A percentile compares a stretch with the other conserved stretches of the same genome.
Evolutionary conservation across 768 basidiomycete species (phyloP).

Genomic region (Leccinum olivaceopallidum): DNA sequence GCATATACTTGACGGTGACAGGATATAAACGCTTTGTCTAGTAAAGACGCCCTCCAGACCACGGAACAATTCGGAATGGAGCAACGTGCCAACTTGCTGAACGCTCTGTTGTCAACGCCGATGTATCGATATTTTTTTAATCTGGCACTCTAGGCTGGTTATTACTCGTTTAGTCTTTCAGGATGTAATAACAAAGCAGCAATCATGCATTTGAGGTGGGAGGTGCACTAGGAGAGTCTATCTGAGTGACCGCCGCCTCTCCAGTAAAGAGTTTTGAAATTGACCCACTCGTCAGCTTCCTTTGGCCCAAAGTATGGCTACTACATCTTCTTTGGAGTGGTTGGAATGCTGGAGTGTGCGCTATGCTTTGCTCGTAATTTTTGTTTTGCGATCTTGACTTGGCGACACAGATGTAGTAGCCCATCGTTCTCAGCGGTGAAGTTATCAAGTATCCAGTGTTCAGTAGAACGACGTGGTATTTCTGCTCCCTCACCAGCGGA

Average conservation of each 20-base stretch:
- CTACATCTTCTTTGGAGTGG: slow-evolving; percentile 83
- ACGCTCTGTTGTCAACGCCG: neutral
- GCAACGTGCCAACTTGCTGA: slow-evolving; percentile 23
- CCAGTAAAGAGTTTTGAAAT: slow-evolving; percentile 41
- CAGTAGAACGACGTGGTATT: slow-evolving; percentile 34
- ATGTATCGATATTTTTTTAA: neutral
- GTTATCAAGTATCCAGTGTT: slow-evolving; percentile 37
- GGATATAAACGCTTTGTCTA: slow-evolving; percentile 14
- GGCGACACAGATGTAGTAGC: slow-evolving; percentile 54
- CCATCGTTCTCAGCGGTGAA: slow-evolving; percentile 16
- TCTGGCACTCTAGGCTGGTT: slow-evolving; percentile 16
- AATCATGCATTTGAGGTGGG: slow-evolving; percentile 19
- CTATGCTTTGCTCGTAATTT: slow-evolving; percentile 13
- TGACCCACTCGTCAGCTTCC: slow-evolving; percentile 49
- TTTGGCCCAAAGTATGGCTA: slow-evolving; percentile 22
- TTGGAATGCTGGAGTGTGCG: slow-evolving; percentile 97
- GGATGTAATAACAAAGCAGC: neutral
- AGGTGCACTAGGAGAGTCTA: slow-evolving; percentile 9
- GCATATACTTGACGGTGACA: slow-evolving; percentile 22
- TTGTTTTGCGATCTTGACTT: slow-evolving; percentile 15
- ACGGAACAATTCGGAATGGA: slow-evolving; percentile 22
- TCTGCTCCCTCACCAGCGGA: slow-evolving; percentile 6
- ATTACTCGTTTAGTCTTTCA: slow-evolving; percentile 14
- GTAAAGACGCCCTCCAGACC: slow-evolving; percentile 6
- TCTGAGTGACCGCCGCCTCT: slow-evolving; percentile 34